Base-by-base conservation (phyloP, 129 eudicot species). In the Logfia minima region DNA sequence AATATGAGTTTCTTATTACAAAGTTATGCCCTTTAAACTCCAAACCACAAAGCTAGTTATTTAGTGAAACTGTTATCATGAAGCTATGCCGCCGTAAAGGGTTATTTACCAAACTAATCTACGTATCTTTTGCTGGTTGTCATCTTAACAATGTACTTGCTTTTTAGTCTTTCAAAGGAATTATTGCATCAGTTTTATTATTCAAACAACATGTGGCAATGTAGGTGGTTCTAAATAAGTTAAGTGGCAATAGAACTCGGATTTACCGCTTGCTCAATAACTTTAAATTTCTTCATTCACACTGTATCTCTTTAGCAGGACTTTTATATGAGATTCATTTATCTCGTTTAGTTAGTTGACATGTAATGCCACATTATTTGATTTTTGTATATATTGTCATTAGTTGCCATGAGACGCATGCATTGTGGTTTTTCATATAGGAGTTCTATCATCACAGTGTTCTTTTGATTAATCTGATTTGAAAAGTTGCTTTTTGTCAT, bases 231-330 rank as follows among this genome's bases (percentile, higher is more conserved):
- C 7, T 5, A 35, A 35, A 52, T 29, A 5, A 17, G 60, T 52
- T 24, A 24, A 51, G 22, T 72, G 29, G 64, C 29, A 52, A 32
- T n/a, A 52, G 18, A 29, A 21, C 45, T 31, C 53, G 37, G 17
- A 71, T 53, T 71, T 72, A 41, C 65, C 53, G 13, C 68, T 62
- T 23, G 68, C 68, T 23, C 18, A 52, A 52, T 9, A 52, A 52
- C n/a, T 52, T 13, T 3, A 52, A 52, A 18, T 16, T 16, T 1
- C n/a, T 35, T 6, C 41, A 6, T 35, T 35, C 41, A 35, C 9
- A 35, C 7, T 0, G 69, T 41, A 37, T 22, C 45, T 52, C 61
- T 71, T 68, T 71, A 7, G 39, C 48, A 8, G 9, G 9, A 39
- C 8, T 8, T 0, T 18, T 63, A 62, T 43, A 53, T 61, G 26